These are phyloP conservation scores for Helichrysum umbraculigerum DNA, from an alignment of 129 eudicot species.

Conservation along the genomic window DNA sequence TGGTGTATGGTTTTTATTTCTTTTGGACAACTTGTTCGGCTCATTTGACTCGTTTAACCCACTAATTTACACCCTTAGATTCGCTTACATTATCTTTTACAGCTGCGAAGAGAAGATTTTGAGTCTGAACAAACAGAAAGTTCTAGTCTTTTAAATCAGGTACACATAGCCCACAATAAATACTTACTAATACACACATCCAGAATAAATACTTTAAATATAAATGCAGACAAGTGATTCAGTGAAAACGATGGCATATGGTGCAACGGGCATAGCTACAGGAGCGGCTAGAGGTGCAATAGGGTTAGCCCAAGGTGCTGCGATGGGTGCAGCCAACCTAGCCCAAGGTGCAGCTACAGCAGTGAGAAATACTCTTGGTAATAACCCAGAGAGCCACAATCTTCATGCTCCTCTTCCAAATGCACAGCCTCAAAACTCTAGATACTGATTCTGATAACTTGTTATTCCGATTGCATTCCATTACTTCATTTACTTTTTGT, in stretches of 20 bases:
- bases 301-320: constrained; percentile 75
- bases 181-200: neutral
- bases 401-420: constrained; percentile 34
- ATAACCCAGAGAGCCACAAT: constrained; percentile 32
- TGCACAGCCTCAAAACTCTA: constrained; percentile 26
- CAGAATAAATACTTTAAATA: neutral
- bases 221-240: constrained; percentile 53
- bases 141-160: constrained; percentile 35
- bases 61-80: neutral
- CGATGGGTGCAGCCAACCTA: constrained; percentile 52
- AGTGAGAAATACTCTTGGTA: constrained; percentile 46
- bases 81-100: neutral
- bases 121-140: constrained; percentile 32
- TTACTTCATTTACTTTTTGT: neutral
- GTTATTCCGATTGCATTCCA: neutral
- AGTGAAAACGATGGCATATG: constrained; percentile 67
- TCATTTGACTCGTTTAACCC: neutral
- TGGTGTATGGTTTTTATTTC: neutral
- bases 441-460: constrained; percentile 16
- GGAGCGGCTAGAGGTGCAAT: constrained; percentile 63
- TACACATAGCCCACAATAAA: too few relatives aligned
- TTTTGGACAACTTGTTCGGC: neutral
- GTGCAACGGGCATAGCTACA: constrained; percentile 53
- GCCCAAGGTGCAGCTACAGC: constrained; percentile 74
- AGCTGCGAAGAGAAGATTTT: constrained; percentile 35